A percentile compares a stretch with the other conserved stretches of the same genome.
Evolutionary conservation across 1,284 basidiomycete genomes (phyloP).

Genomic region (Sporisorium graminicola): DNA sequence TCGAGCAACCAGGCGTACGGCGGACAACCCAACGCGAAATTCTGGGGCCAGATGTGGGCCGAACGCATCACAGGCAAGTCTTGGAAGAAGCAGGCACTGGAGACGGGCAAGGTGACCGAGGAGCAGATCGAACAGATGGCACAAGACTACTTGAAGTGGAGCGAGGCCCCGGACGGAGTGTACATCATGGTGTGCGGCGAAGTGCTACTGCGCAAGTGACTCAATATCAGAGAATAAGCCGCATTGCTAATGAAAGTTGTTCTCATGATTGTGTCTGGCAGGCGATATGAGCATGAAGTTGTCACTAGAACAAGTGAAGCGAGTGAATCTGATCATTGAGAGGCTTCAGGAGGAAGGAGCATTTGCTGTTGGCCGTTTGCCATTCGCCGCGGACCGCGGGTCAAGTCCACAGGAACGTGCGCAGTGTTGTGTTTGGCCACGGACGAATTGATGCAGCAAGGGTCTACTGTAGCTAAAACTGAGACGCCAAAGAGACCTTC

Average conservation of each 20-base stretch:
- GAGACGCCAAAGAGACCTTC: background rate
- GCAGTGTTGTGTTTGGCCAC: background rate
- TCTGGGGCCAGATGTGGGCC: constrained; percentile 45
- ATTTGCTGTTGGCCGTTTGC: too few relatives aligned
- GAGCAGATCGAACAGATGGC: constrained; percentile 22
- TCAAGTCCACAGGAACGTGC: background rate
- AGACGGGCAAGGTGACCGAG: constrained; percentile 17
- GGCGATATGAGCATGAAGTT: too few relatives aligned
- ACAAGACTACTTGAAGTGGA: constrained; percentile 27
- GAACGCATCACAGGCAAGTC: constrained; percentile 17
- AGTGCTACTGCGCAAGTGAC: constrained; percentile 28
- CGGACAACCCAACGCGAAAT: constrained; percentile 26
- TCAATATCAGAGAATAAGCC: background rate
- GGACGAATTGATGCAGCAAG: background rate
- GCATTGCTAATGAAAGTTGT: background rate
- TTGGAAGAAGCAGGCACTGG: constrained; percentile 32
- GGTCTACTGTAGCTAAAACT: background rate
- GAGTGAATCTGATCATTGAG: too few relatives aligned
- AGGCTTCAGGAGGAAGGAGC: too few relatives aligned
- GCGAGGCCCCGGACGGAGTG: constrained; percentile 21
- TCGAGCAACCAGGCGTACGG: constrained; percentile 36
- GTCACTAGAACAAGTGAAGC: too few relatives aligned
- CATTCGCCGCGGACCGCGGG: background rate
- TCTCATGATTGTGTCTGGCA: background rate
- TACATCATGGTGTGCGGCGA: constrained; percentile 40